Evolutionary conservation across 2,329 filamentous ascomycete genomes (phyloP).

Genomic region (Sclerotinia trifoliorum): DNA sequence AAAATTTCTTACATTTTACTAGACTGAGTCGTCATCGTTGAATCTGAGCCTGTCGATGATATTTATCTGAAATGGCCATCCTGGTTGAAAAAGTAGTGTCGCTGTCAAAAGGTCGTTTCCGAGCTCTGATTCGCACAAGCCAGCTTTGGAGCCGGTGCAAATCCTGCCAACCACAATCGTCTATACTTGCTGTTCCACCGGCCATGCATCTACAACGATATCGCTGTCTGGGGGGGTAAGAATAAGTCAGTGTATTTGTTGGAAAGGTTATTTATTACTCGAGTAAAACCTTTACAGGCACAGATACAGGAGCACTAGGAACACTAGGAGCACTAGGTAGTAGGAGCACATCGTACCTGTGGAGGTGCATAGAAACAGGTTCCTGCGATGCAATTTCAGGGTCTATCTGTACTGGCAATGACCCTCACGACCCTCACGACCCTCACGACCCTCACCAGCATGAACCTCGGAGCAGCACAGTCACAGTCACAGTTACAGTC

Average conservation of each 20-base stretch:
- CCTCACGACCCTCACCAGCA: slow-evolving; percentile 9
- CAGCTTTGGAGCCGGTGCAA: slow-evolving; percentile 15
- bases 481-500: background rate
- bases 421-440: too few relatives aligned
- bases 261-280: background rate
- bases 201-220: slow-evolving; percentile 10
- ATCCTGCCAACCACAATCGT: slow-evolving; percentile 19
- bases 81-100: slow-evolving; percentile 26
- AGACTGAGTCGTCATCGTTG: slow-evolving; percentile 27
- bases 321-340: background rate
- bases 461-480: slow-evolving; percentile 18
- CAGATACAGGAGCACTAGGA: slow-evolving; percentile 6
- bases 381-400: slow-evolving; percentile 21
- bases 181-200: slow-evolving; percentile 20
- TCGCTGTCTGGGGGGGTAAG: background rate
- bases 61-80: slow-evolving; percentile 28
- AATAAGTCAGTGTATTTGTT: slow-evolving; percentile 1
- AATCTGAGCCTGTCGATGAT: slow-evolving; percentile 35
- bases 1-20: slow-evolving; percentile 23
- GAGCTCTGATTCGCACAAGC: slow-evolving; percentile 20
- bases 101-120: slow-evolving; percentile 19
- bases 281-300: slow-evolving; percentile 3
- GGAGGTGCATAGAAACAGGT: background rate
- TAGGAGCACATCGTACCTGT: slow-evolving; percentile 9
- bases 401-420: slow-evolving; percentile 14